Conservation (phyloP, 768 basidiomycete genomes). For the Gymnopilus dilepis region DNA sequence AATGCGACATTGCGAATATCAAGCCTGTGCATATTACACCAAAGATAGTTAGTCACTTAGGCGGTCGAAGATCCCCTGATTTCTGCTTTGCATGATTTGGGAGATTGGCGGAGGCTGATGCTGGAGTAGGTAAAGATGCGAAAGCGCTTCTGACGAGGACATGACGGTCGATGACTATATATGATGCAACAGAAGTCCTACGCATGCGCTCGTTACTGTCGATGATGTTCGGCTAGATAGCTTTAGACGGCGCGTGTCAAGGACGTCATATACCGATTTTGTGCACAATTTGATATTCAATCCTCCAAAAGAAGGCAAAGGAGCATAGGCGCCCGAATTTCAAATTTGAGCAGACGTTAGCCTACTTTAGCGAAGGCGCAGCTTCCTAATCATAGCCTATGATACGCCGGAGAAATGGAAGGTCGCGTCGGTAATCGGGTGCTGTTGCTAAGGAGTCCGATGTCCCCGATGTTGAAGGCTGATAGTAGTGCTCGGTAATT, state of each 20-base stretch:
- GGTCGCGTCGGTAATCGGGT: neutral
- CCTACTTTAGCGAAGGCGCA: neutral
- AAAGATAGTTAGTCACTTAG: neutral
- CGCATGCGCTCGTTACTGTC: neutral
- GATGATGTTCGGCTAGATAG: neutral
- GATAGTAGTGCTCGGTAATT: neutral
- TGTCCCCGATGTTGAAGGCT: neutral
- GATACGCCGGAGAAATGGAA: conserved; percentile 3
- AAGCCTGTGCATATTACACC: neutral
- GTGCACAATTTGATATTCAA: conserved; percentile 2
- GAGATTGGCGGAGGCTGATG: neutral
- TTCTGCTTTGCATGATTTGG: neutral
- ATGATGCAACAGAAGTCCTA: neutral
- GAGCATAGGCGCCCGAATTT: conserved; percentile 1
- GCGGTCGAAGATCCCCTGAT: neutral
- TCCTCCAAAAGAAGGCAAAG: neutral
- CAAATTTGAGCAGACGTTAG: neutral
- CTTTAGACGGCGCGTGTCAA: neutral
- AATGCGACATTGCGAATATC: neutral
- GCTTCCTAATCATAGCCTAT: neutral
- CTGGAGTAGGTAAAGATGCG: neutral
- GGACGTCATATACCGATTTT: conserved; percentile 1
- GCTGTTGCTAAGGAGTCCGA: neutral
- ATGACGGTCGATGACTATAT: conserved; percentile 2
- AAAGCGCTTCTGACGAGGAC: neutral